Evolutionary conservation across 1,284 basidiomycete species (phyloP), one percentile per base, ranked within the genome.

Genomic region (Gomphus bonarii): DNA sequence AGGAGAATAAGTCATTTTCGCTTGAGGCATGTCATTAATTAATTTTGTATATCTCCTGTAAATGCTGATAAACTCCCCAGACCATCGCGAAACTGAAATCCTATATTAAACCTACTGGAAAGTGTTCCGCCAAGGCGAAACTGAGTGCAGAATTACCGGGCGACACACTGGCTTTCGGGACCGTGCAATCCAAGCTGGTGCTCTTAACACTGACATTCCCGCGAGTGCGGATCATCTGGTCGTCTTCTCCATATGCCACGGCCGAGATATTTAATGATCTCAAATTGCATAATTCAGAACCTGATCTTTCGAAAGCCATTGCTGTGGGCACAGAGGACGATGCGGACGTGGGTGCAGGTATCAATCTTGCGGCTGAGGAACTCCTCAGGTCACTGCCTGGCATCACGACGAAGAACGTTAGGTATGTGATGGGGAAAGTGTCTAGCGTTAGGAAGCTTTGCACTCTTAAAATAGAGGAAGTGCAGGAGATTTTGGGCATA

Each of bases 1-100:
- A 98, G 65, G 92, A 98, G 70, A 89, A 97, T 69, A 97, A 95
- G 65, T 84, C 91, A 0, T 99, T 98, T 69, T 90, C 91, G 0
- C 76, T 97, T 12, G 84, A 91, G 69, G 92, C 91, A 65, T 59
- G 77, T 69, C 12, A 38, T 14, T 31, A 5, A 33, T 33, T 28
- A 6, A 16, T 40, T 8, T 3, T 7, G 14, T 1, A 18, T 10
- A n/a, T 18, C 5, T 14, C 1, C 48, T 35, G 20, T 59, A 42
- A n/a, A 40, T 33, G 25, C 25, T 25, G 22, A 25, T n/a, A 36
- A 31, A n/a, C 10, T 14, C 9, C 28, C 18, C 60, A 85, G 82
- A 74, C 75, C 1, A 72, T 83, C 18, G 74, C 79, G 9, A 82
- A 86, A 42, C 66, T 81, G 61, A 83, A 81, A 68, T 79, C 80